Evolutionary conservation across 2,329 filamentous ascomycete species (phyloP).

Genomic region (Colletotrichum spinosum): DNA sequence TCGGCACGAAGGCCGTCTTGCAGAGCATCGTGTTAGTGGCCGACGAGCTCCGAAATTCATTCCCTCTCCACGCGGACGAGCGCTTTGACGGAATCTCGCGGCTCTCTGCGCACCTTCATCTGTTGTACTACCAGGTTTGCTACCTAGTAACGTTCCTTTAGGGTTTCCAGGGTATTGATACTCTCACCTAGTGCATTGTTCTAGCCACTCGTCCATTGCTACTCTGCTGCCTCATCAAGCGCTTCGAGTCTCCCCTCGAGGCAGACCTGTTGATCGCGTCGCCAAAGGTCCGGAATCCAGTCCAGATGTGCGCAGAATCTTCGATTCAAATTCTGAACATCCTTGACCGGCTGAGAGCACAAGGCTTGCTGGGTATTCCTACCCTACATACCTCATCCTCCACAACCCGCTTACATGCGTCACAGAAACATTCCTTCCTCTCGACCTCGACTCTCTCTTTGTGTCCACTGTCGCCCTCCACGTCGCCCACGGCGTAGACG

Average conservation of each 20-base stretch:
- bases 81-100: slow-evolving; percentile 48
- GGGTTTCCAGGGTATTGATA: background rate
- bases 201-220: slow-evolving; percentile 47
- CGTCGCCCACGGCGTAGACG: slow-evolving; percentile 51
- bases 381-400: background rate
- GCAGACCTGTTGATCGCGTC: slow-evolving; percentile 51
- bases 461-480: slow-evolving; percentile 56
- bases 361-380: slow-evolving; percentile 58
- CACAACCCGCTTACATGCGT: background rate
- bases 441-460: slow-evolving; percentile 57
- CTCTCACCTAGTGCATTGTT: slow-evolving; percentile 44
- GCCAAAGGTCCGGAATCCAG: slow-evolving; percentile 46
- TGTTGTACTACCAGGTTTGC: slow-evolving; percentile 48
- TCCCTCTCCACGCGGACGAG: slow-evolving; percentile 45
- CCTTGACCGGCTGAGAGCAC: slow-evolving; percentile 55
- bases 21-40: slow-evolving; percentile 45
- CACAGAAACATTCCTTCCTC: slow-evolving; percentile 57
- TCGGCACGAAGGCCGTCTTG: slow-evolving; percentile 46
- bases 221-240: slow-evolving; percentile 47
- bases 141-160: too few relatives aligned
- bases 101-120: slow-evolving; percentile 47
- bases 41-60: slow-evolving; percentile 45
- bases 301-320: slow-evolving; percentile 50
- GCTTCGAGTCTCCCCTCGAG: slow-evolving; percentile 43
- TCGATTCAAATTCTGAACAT: slow-evolving; percentile 50